phyloP scores from a whole-genome alignment of 2,329 filamentous ascomycete genomes.

The Pestalotiopsis fici region DNA sequence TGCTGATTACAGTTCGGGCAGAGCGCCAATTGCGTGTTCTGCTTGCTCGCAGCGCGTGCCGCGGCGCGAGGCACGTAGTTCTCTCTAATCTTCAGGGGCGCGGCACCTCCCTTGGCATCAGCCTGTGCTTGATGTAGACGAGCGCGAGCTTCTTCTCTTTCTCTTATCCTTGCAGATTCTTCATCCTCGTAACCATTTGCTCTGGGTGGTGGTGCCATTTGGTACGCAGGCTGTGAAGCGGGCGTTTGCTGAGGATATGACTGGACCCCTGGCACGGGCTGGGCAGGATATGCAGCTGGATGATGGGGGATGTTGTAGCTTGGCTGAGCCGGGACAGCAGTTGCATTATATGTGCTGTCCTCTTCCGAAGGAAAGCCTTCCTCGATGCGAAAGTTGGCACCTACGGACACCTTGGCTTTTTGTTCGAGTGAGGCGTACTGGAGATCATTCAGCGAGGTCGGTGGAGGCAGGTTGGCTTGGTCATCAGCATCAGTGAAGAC shows the following conservation, averaged over 20 bases:
- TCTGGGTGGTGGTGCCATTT: slow-evolving; percentile 31
- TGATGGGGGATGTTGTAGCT: slow-evolving; percentile 46
- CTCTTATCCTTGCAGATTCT: slow-evolving; percentile 63
- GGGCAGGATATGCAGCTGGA: slow-evolving; percentile 37
- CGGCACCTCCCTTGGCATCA: slow-evolving; percentile 69
- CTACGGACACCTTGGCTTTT: slow-evolving; percentile 86
- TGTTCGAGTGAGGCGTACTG: slow-evolving; percentile 95
- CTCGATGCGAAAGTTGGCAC: slow-evolving; percentile 82
- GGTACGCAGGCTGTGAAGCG: slow-evolving; percentile 35
- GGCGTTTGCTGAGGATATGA: slow-evolving; percentile 37
- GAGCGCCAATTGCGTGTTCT: slow-evolving; percentile 67
- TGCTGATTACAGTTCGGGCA: slow-evolving; percentile 94
- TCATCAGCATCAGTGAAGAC: slow-evolving; percentile 90
- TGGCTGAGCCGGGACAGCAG: slow-evolving; percentile 38
- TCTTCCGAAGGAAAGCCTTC: slow-evolving; percentile 89
- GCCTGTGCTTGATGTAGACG: slow-evolving; percentile 76
- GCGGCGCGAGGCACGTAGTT: slow-evolving; percentile 89
- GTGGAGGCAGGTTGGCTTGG: slow-evolving; percentile 80
- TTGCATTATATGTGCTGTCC: slow-evolving; percentile 59
- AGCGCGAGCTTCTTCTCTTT: slow-evolving; percentile 59
- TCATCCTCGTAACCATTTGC: slow-evolving; percentile 55
- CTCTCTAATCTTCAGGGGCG: slow-evolving; percentile 85
- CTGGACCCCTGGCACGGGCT: slow-evolving; percentile 29
- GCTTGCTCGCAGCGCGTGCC: slow-evolving; percentile 67
- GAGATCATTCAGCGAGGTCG: slow-evolving; percentile 85